A percentile compares a stretch with the other conserved stretches of the same genome.
phyloP scores from a whole-genome alignment of 2,329 filamentous ascomycete genomes.

The Arthrinium phaeospermum region DNA sequence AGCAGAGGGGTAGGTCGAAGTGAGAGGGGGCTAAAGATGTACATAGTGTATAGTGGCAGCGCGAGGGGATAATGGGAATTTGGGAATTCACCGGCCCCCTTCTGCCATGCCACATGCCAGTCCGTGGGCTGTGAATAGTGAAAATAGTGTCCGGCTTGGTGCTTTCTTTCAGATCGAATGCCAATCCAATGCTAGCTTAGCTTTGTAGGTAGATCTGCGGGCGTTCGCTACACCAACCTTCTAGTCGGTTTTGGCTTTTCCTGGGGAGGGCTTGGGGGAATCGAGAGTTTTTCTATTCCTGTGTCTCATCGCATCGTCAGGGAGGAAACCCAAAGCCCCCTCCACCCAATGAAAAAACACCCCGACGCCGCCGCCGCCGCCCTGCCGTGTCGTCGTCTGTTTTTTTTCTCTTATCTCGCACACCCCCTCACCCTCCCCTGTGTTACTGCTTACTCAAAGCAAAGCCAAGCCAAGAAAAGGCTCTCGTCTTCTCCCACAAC shows the following conservation, averaged over 20 bases:
- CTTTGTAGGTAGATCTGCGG: slow-evolving; percentile 9
- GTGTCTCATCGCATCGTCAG: slow-evolving; percentile 17
- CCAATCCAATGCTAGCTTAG: neutral
- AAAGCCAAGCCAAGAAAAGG: no score
- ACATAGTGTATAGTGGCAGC: no score
- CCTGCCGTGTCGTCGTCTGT: neutral
- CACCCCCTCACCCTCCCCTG: neutral
- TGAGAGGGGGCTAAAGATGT: neutral
- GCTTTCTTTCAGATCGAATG: neutral
- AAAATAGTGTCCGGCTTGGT: neutral
- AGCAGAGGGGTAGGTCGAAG: neutral
- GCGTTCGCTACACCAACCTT: slow-evolving; percentile 15
- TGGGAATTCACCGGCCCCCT: no score
- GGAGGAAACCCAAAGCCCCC: neutral
- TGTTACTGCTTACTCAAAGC: slow-evolving; percentile 11
- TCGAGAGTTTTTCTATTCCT: slow-evolving; percentile 7
- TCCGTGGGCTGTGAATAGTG: neutral
- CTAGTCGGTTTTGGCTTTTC: slow-evolving; percentile 16
- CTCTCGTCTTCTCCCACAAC: neutral
- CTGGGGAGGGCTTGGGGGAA: slow-evolving; percentile 3
- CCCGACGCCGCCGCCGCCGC: neutral
- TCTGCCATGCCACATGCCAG: slow-evolving; percentile 7
- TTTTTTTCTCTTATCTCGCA: neutral
- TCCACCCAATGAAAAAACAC: neutral
- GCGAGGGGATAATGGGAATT: neutral